Evolutionary conservation across 202 grass and related monocot species (phyloP), one percentile per base, ranked within the genome.

Genomic region (Hordeum pubiflorum): DNA sequence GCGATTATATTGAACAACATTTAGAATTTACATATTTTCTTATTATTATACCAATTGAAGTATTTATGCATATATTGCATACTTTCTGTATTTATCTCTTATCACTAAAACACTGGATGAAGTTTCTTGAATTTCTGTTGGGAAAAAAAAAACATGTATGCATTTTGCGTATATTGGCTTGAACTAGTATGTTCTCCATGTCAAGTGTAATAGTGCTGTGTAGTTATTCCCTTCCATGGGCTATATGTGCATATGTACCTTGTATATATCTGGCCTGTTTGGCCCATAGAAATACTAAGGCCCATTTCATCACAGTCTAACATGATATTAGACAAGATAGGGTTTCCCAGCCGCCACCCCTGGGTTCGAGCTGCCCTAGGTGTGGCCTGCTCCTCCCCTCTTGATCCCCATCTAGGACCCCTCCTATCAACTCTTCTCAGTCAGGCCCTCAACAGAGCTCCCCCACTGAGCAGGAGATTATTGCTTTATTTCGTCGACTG

Each of bases 121-220:
- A 71, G 55, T 72, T 60, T 44, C 62, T 61, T 63, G 22, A 81
- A 31, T 74, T 79, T 65, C 27, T 79, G 43, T 65, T 76, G 2
- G 50, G 3, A 56, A 57, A 33, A 75, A 74, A 55, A 15, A 55
- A 32, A 55, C 5, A 11, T 33, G 0, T 75, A 31, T 37, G 62
- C 50, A 72, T n/a, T 72, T 79, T 78, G 58, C 20, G 59, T 71
- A 73, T 73, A 57, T 31, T 73, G 10, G 24, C 6, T 79, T 66
- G 23, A 79, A 57, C 23, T 65, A 65, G 34, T 36, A 22, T 61
- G 52, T 10, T 75, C 75, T 66, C 31, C 31, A 41, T 41, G 39
- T 41, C 39, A 41, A 41, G 39, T 41, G 39, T 41, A 41, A 41
- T 41, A 11, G 39, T 41, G 39, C 10, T 41, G 39, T 12, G 39